Base-by-base conservation (phyloP, 768 basidiomycete species). In the Mycena vitilis region DNA sequence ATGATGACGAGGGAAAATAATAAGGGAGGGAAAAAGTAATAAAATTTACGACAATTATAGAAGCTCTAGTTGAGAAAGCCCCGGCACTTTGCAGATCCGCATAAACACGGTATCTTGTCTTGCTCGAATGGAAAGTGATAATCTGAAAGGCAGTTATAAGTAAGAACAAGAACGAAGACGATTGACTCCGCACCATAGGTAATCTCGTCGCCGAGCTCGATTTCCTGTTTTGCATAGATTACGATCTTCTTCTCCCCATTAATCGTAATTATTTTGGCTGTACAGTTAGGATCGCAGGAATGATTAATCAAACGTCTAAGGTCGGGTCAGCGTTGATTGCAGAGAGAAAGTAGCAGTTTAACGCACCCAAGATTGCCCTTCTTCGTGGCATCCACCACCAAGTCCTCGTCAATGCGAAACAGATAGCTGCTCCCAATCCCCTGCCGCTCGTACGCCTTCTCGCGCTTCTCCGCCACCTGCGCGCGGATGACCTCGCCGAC, bases 71-170 rank as follows among this genome's bases (percentile, higher is more conserved):
- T 98, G 84, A 98, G 92, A 84, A 89, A 97, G 70, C 96, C 95
- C 76, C 96, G 92, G 82, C 96, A 98, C 81, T 93, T 93, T 72
- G 86, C 84, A 74, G 95, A 93, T 74, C 96, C 92, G 75, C 95
- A 97, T 34, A 96, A 84, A 84, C 95, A 96, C 63, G 93, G 93
- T 74, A 96, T 96, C 84, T 97, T 96, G 83, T 96, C 95, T 80
- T 98, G 95, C 82, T 99, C 98, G 77, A 98, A 93, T 51, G 98
- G 97, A 84, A 99, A 99, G 81, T 99, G 96, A 81, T 99, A 99
- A 83, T 99, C 96, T 96, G 75, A 7, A 65, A 37, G 54, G 12
- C 25, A 38, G 47, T 52, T 4, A 60, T 40, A 38, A 22, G 16
- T 49, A 18, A 45, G 59, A 49, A 59, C 59, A 62, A 64, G 44